Base-by-base conservation (phyloP, 2,329 filamentous ascomycete genomes). In the Lachnellula suecica region DNA sequence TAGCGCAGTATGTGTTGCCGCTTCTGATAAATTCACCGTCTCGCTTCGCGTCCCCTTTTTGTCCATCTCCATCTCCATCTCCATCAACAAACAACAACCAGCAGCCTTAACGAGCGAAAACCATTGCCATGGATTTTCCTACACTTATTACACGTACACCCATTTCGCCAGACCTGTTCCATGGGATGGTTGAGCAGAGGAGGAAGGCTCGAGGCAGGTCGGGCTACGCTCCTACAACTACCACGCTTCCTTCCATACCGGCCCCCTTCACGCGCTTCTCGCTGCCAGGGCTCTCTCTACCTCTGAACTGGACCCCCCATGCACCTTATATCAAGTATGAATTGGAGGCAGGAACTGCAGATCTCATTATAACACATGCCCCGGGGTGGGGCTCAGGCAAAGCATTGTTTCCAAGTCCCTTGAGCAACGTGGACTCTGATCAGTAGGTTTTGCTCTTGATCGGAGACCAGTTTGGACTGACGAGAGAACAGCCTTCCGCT, bases 201-300 rank as follows among this genome's bases (percentile, higher is more conserved):
- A n/a, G n/a, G n/a, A n/a, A n/a, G n/a, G n/a, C n/a, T n/a, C n/a
- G n/a, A n/a, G n/a, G n/a, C n/a, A n/a, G n/a, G n/a, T n/a, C n/a
- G n/a, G n/a, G n/a, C n/a, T n/a, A n/a, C n/a, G n/a, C n/a, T n/a
- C n/a, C n/a, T n/a, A n/a, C n/a, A n/a, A n/a, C n/a, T n/a, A n/a
- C n/a, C n/a, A n/a, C n/a, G n/a, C n/a, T n/a, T 19, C 17, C 35
- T 38, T 8, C 35, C 35, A n/a, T 8, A 13, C 17, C 35, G 8
- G 2, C 4, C 4, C 35, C 35, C 8, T n/a, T 19, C 8, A 38
- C 50, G 19, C 46, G 50, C 2, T 53, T 56, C 44, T 27, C 48
- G 6, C 50, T 58, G 10, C 55, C 55, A 2, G 55, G 55, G 15
- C 49, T 58, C 22, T 55, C 47, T 50, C 47, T 58, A 22, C 55